phyloP scores from a whole-genome alignment of 257 asterid species.

The Osmanthus fragrans region DNA sequence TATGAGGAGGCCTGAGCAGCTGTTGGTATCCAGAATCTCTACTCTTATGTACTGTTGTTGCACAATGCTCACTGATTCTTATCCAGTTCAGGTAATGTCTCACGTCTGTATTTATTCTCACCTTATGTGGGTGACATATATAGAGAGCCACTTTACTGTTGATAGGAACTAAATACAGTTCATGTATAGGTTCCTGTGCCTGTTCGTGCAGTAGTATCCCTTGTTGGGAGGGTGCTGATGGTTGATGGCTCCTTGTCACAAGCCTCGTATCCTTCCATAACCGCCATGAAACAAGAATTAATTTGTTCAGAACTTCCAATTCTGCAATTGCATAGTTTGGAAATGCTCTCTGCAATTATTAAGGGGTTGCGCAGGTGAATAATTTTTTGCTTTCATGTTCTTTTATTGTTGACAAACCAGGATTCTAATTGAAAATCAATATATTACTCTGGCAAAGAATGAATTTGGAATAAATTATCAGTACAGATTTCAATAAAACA shows the following conservation, averaged over 20 bases:
- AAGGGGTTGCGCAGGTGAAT: conserved; percentile 71
- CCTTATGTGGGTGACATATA: conserved; percentile 3
- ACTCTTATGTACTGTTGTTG: conserved; percentile 71
- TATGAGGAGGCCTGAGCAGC: conserved; percentile 67
- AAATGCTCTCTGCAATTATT: conserved; percentile 64
- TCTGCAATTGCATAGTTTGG: conserved; percentile 67
- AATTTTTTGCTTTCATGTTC: conserved; percentile 5
- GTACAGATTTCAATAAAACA: not conserved
- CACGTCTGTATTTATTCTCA: conserved; percentile 3
- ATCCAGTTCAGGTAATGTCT: conserved; percentile 72
- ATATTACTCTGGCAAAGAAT: not conserved
- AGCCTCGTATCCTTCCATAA: conserved; percentile 49
- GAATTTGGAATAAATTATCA: not conserved
- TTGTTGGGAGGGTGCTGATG: conserved; percentile 73
- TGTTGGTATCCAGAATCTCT: conserved; percentile 65
- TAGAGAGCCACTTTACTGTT: conserved; percentile 10
- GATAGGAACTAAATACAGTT: conserved; percentile 12
- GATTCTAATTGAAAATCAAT: not conserved
- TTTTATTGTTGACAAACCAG: conserved; percentile 9
- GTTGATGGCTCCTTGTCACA: conserved; percentile 64
- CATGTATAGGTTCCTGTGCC: conserved; percentile 75
- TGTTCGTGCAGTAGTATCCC: conserved; percentile 52
- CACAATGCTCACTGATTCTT: conserved; percentile 63
- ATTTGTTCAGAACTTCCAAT: conserved; percentile 72
- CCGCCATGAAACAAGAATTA: conserved; percentile 61